Conservation (phyloP, 768 basidiomycete species). For the Mycena epipterygia region DNA sequence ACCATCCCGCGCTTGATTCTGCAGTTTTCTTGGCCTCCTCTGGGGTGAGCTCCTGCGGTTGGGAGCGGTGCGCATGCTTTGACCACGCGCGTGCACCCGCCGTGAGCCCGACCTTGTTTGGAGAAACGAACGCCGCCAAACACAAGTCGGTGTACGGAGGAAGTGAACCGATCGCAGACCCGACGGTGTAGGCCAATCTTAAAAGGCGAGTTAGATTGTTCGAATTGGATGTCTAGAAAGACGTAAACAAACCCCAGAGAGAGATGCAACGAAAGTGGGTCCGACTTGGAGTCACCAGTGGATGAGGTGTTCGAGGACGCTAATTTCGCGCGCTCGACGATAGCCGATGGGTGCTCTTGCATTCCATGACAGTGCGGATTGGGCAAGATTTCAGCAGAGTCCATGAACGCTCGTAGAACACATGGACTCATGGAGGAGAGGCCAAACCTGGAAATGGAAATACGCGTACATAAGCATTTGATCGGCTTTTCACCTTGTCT, state of each 20-base stretch:
- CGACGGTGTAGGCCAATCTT: slow-evolving; percentile 69
- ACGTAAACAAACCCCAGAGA: slow-evolving; percentile 42
- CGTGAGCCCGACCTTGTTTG: slow-evolving; percentile 65
- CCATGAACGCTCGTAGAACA: neutral
- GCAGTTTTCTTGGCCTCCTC: slow-evolving; percentile 3
- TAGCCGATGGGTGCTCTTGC: slow-evolving; percentile 58
- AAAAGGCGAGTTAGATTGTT: no score
- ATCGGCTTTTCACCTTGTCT: no score
- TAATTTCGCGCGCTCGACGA: slow-evolving; percentile 52
- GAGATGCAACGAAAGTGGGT: slow-evolving; percentile 37
- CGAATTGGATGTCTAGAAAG: slow-evolving; percentile 57
- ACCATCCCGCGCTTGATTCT: slow-evolving; percentile 60
- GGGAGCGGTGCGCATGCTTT: slow-evolving; percentile 74
- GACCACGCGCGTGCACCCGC: slow-evolving; percentile 77
- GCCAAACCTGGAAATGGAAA: no score
- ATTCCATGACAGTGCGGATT: slow-evolving; percentile 59
- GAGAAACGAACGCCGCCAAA: slow-evolving; percentile 62
- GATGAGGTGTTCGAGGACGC: slow-evolving; percentile 31
- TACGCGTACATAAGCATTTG: no score
- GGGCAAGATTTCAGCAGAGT: neutral
- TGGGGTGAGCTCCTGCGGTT: slow-evolving; percentile 28
- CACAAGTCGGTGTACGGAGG: slow-evolving; percentile 67
- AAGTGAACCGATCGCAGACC: slow-evolving; percentile 66
- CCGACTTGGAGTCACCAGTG: slow-evolving; percentile 17
- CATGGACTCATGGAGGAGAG: neutral